Conservation (phyloP, 2,329 filamentous ascomycete species). For the Colletotrichum sp. region DNA sequence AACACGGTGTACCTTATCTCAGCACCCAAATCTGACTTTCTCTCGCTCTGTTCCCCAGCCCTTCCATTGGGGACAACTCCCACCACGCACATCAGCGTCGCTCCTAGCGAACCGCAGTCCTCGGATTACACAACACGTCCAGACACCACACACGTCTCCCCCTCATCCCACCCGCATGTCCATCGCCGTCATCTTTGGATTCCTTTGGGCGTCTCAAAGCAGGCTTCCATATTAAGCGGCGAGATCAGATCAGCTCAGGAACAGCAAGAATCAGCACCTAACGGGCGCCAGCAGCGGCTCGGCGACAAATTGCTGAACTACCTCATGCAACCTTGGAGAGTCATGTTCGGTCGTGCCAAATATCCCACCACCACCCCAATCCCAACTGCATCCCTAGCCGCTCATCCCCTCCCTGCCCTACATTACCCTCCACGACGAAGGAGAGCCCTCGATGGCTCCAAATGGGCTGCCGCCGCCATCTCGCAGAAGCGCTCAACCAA, state of each 20-base stretch:
- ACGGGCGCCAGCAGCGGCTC: constrained; percentile 17
- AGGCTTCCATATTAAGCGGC: not conserved
- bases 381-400: not conserved
- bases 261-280: constrained; percentile 10
- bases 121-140: not conserved
- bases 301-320: not conserved
- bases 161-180: not conserved
- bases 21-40: not conserved
- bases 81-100: not conserved
- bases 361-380: not conserved
- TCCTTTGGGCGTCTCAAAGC: not conserved
- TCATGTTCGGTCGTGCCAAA: not conserved
- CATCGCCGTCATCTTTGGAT: not conserved
- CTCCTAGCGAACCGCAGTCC: not conserved
- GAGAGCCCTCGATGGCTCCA: not conserved
- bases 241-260: not conserved
- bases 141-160: not conserved
- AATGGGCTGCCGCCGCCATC: not conserved
- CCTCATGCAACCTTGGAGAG: not conserved
- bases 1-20: not conserved
- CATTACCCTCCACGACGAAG: not conserved
- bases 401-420: not conserved
- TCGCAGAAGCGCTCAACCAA: not conserved
- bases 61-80: not conserved
- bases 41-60: not conserved